Conservation (phyloP, 1,284 basidiomycete species). For the Melampsora larici-populina region DNA sequence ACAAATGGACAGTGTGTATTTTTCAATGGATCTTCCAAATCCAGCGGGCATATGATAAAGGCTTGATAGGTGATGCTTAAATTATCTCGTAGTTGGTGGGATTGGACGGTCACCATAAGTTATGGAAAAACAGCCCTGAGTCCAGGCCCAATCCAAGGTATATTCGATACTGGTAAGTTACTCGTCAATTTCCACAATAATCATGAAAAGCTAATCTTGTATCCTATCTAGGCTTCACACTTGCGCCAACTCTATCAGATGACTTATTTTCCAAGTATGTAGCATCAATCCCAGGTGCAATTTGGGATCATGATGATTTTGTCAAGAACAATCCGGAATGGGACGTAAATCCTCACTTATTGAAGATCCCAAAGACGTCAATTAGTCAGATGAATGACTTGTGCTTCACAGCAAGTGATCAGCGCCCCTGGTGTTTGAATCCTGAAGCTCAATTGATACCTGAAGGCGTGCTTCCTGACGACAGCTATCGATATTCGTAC, state of each 20-base stretch:
- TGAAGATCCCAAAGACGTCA: neutral
- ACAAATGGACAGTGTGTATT: neutral
- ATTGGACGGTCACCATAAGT: neutral
- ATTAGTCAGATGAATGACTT: neutral
- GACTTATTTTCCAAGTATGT: neutral
- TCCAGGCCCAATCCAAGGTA: neutral
- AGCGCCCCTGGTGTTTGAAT: neutral
- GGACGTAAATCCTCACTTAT: neutral
- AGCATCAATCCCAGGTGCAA: neutral
- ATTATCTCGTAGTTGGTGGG: neutral
- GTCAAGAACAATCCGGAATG: neutral
- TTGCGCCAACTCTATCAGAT: neutral
- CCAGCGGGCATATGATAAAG: neutral
- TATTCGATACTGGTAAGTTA: neutral
- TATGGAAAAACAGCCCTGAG: neutral
- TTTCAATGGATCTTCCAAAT: neutral
- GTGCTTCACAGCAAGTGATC: neutral
- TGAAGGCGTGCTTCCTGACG: neutral
- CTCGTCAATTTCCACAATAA: neutral
- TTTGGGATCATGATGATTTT: neutral
- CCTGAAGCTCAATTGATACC: conserved; percentile 4
- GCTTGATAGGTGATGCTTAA: neutral
- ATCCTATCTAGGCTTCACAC: neutral
- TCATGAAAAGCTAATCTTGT: neutral
- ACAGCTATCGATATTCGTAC: neutral